Base-by-base conservation (phyloP, 2,329 filamentous ascomycete genomes). In the Pestalotiopsis sp. region DNA sequence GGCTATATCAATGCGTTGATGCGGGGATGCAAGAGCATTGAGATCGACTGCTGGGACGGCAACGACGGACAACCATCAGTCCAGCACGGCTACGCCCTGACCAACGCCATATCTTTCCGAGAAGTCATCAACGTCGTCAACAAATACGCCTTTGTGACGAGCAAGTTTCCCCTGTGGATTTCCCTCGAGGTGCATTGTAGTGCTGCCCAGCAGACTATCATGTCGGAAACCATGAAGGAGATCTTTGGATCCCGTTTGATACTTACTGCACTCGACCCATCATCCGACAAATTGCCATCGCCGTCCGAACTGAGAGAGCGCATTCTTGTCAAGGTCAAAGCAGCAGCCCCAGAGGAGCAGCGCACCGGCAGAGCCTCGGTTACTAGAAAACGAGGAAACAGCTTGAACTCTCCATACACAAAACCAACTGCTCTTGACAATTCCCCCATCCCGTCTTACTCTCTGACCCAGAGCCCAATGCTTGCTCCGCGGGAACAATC, bases 11-110 rank as follows among this genome's bases (percentile, higher is more conserved):
- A 91, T 9, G 93, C 95, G 3, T 87, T 99, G 6, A 91, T 93
- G 71, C 92, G 93, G 70, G 95, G 95, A 9, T 99, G 96, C 78
- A 92, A 96, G 64, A 98, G 96, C 79, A 91, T 99, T 60, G 96
- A 99, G 81, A 94, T 99, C 66, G 96, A 99, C 80, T 98, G 95
- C 81, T 99, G 96, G 96, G 94, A 99, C 80, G 96, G 96, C 17
- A 87, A 89, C 66, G 92, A 97, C 77, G 94, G 93, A 52, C 89
- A 93, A 75, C 96, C 96, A 0, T 90, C 94, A 66, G 96, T 99
- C 39, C 94, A 93, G 70, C 96, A 99, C 75, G 96, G 96, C 27
- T 91, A 91, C 69, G 97, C 95, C 0, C 86, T 97, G 80, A 98
- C 96, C 0, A 95, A 90, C 13, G 91, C 93, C 69, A 94, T 98